Percentiles rank a stretch among this genome's conserved stretches.
phyloP scores from a whole-genome alignment of 164 flowering plant species.

The Chloranthus sessilifolius region DNA sequence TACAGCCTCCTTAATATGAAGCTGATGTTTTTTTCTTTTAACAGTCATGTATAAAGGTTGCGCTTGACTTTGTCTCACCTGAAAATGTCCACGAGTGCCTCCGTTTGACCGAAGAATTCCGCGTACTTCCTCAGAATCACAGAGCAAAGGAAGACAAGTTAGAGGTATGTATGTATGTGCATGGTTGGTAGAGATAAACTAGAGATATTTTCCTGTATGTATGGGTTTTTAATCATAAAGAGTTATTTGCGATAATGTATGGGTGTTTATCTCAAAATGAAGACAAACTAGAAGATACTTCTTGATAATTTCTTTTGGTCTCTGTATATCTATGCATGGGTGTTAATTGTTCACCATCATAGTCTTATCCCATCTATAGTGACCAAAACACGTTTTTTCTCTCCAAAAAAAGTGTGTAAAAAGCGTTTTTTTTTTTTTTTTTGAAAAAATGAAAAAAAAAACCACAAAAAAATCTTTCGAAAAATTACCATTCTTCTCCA shows the following conservation, averaged over 20 bases:
- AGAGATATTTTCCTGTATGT: too few relatives aligned
- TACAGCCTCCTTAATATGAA: not conserved
- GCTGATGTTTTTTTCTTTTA: not conserved
- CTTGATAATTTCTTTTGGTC: not conserved
- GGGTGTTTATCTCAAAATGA: not conserved
- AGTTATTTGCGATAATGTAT: not conserved
- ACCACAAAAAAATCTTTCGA: too few relatives aligned
- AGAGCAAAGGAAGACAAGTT: slow-evolving; percentile 24
- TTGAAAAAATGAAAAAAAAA: too few relatives aligned
- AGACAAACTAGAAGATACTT: not conserved
- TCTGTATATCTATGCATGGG: too few relatives aligned
- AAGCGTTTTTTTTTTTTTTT: too few relatives aligned
- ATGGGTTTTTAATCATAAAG: not conserved
- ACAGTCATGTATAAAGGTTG: slow-evolving; percentile 30
- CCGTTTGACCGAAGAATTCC: slow-evolving; percentile 24
- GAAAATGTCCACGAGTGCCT: slow-evolving; percentile 23
- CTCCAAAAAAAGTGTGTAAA: too few relatives aligned
- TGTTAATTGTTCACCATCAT: too few relatives aligned
- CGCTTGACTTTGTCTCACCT: slow-evolving; percentile 28
- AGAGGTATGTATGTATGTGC: slow-evolving; percentile 12
- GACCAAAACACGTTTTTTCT: too few relatives aligned
- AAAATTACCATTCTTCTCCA: too few relatives aligned
- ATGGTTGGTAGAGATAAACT: too few relatives aligned
- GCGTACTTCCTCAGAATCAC: slow-evolving; percentile 22
- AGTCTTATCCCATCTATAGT: too few relatives aligned